These are phyloP conservation scores for Exophiala phaeomuriformis DNA, from an alignment of 2,329 filamentous ascomycete species.

Conservation along the genomic window DNA sequence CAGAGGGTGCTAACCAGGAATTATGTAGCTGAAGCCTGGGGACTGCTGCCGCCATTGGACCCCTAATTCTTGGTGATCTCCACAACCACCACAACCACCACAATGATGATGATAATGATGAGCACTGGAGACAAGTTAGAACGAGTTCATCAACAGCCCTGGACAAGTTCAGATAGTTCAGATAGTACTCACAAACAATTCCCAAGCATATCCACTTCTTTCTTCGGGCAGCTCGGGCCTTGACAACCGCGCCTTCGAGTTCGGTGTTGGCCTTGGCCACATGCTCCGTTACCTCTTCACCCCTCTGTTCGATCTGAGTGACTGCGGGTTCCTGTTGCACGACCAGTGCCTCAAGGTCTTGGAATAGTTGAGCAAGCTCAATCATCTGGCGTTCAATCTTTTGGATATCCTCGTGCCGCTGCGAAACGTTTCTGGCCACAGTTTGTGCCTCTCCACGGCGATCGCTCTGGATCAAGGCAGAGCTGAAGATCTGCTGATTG, in stretches of 20 bases:
- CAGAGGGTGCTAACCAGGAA: background rate
- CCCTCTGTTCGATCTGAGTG: conserved; percentile 74
- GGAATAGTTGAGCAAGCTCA: conserved; percentile 78
- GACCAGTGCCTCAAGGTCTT: conserved; percentile 79
- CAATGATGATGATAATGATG: conserved; percentile 47
- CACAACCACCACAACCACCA: conserved; percentile 35
- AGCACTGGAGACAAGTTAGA: conserved; percentile 36
- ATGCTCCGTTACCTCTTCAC: conserved; percentile 76
- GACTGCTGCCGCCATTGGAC: background rate
- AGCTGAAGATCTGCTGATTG: conserved; percentile 69
- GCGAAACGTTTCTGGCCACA: conserved; percentile 70
- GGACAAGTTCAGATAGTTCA: background rate
- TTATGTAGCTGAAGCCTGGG: background rate
- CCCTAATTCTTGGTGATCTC: conserved; percentile 28
- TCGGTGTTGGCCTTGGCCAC: conserved; percentile 78
- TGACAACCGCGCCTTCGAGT: conserved; percentile 72
- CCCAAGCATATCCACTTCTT: conserved; percentile 97
- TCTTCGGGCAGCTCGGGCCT: conserved; percentile 69
- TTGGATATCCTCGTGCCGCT: conserved; percentile 77
- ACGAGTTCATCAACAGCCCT: background rate
- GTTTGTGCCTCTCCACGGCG: conserved; percentile 73
- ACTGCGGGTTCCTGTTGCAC: conserved; percentile 79
- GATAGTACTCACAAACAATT: conserved; percentile 52
- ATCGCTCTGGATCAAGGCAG: conserved; percentile 57
- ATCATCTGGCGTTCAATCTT: conserved; percentile 90